Percentiles rank a stretch among this genome's conserved stretches.
These are phyloP conservation scores for Paraphoma sp. DNA, from an alignment of 2,329 filamentous ascomycete genomes.

Conservation along the genomic window DNA sequence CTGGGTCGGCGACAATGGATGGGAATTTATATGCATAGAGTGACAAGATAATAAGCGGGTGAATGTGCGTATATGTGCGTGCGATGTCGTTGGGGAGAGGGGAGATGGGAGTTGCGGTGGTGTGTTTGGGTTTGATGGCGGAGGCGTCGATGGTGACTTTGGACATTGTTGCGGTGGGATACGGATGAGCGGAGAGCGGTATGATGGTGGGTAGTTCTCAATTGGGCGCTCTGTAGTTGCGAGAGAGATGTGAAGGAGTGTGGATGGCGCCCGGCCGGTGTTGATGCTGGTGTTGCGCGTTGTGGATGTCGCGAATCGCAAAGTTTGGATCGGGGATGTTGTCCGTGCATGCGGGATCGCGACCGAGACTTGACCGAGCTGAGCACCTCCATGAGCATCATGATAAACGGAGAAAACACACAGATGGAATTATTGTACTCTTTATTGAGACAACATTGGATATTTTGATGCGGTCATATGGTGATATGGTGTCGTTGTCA, in stretches of 20 bases:
- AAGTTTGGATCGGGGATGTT: slow-evolving; percentile 12
- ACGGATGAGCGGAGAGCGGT: background rate
- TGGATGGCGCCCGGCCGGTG: slow-evolving; percentile 26
- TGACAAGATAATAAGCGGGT: slow-evolving; percentile 71
- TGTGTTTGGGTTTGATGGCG: slow-evolving; percentile 27
- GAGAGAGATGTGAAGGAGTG: slow-evolving; percentile 18
- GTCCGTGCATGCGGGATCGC: slow-evolving; percentile 19
- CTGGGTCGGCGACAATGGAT: slow-evolving; percentile 73
- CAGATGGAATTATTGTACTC: background rate
- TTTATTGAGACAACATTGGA: background rate
- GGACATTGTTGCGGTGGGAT: slow-evolving; percentile 24
- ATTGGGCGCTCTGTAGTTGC: background rate
- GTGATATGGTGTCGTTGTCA: too few relatives aligned
- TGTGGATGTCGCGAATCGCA: slow-evolving; percentile 20
- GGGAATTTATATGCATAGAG: slow-evolving; percentile 70
- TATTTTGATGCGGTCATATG: too few relatives aligned
- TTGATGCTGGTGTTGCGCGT: slow-evolving; percentile 12
- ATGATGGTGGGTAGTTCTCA: background rate
- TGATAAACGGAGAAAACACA: too few relatives aligned
- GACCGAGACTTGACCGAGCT: background rate
- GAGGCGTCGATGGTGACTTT: slow-evolving; percentile 32
- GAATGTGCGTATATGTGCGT: slow-evolving; percentile 66
- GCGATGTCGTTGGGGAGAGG: slow-evolving; percentile 57
- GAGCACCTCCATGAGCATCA: slow-evolving; percentile 20
- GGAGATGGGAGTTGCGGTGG: slow-evolving; percentile 50